A percentile compares a stretch with the other conserved stretches of the same genome.
Evolutionary conservation across 805 yeast genomes (phyloP).

Genomic region (Zygosaccharomyces pseudorouxii): DNA sequence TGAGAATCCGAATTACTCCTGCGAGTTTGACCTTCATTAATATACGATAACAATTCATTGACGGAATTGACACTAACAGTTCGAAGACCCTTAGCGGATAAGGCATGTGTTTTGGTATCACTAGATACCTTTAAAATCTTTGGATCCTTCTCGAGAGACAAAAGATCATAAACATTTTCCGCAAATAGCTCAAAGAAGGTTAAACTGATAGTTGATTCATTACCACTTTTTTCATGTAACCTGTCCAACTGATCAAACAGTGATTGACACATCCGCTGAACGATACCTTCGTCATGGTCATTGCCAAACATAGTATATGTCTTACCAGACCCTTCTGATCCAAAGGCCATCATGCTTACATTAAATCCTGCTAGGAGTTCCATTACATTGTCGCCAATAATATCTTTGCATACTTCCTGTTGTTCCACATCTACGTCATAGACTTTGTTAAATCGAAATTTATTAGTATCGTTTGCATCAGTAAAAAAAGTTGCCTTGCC

Average conservation of each 20-base stretch:
- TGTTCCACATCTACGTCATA: slow-evolving; percentile 37
- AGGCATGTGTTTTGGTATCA: slow-evolving; percentile 19
- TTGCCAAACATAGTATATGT: slow-evolving; percentile 73
- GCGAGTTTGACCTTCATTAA: slow-evolving; percentile 53
- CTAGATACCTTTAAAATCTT: slow-evolving; percentile 36
- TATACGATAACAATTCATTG: slow-evolving; percentile 52
- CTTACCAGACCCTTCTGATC: slow-evolving; percentile 77
- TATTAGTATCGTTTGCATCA: slow-evolving; percentile 31
- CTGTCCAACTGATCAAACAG: slow-evolving; percentile 52
- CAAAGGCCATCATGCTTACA: slow-evolving; percentile 73
- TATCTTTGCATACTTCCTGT: slow-evolving; percentile 1
- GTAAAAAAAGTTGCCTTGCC: neutral
- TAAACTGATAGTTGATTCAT: slow-evolving; percentile 63
- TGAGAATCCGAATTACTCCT: slow-evolving; percentile 64
- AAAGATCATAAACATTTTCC: slow-evolving; percentile 69
- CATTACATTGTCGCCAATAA: slow-evolving; percentile 6
- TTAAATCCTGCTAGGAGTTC: slow-evolving; percentile 52
- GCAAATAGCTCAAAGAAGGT: slow-evolving; percentile 78
- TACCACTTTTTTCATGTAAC: slow-evolving; percentile 36
- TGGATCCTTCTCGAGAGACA: slow-evolving; percentile 39
- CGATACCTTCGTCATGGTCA: slow-evolving; percentile 51
- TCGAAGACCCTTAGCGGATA: slow-evolving; percentile 66
- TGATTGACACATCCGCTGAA: slow-evolving; percentile 65
- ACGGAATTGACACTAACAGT: slow-evolving; percentile 55
- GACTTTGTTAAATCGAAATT: slow-evolving; percentile 47